These are phyloP conservation scores for Globisporangium echinulatum DNA, from an alignment of 352 stramenopile species.

Conservation along the genomic window DNA sequence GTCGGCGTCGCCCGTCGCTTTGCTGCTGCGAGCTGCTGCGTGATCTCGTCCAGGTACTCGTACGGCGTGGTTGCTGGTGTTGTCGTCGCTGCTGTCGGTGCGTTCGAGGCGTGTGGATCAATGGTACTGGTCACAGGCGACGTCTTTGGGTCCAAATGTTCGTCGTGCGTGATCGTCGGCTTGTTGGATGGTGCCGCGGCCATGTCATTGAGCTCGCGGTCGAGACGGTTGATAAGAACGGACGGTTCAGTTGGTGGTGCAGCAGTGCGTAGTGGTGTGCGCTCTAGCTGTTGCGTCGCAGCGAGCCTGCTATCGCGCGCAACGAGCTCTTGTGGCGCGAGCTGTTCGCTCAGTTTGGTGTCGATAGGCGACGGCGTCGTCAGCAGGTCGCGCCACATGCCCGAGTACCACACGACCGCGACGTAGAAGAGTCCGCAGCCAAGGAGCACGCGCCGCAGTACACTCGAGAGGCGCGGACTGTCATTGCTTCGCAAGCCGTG, in stretches of 20 bases:
- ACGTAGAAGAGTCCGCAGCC: slow-evolving; percentile 22
- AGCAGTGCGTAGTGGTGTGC: not conserved
- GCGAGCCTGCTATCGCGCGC: slow-evolving; percentile 1
- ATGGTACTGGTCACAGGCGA: no score
- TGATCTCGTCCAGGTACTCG: slow-evolving; percentile 2
- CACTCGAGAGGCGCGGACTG: slow-evolving; percentile 3
- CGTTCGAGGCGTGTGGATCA: no score
- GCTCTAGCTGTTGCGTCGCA: not conserved
- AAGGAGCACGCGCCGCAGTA: slow-evolving; percentile 15
- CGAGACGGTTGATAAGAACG: not conserved
- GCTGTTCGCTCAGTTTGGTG: not conserved
- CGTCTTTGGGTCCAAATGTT: no score
- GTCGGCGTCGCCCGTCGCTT: not conserved
- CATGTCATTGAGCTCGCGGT: not conserved
- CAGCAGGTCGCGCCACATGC: slow-evolving; percentile 9
- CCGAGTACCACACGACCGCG: slow-evolving; percentile 16
- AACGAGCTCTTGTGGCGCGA: slow-evolving; percentile 3
- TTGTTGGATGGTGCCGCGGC: not conserved
- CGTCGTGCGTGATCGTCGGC: not conserved
- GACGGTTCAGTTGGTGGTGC: not conserved
- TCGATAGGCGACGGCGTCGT: not conserved
- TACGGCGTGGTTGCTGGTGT: not conserved
- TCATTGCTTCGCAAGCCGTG: not conserved
- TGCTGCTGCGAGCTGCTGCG: not conserved
- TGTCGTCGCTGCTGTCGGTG: no score